Base-by-base conservation (phyloP, 2,329 filamentous ascomycete species). In the Talaromyces albobiverticillius region DNA sequence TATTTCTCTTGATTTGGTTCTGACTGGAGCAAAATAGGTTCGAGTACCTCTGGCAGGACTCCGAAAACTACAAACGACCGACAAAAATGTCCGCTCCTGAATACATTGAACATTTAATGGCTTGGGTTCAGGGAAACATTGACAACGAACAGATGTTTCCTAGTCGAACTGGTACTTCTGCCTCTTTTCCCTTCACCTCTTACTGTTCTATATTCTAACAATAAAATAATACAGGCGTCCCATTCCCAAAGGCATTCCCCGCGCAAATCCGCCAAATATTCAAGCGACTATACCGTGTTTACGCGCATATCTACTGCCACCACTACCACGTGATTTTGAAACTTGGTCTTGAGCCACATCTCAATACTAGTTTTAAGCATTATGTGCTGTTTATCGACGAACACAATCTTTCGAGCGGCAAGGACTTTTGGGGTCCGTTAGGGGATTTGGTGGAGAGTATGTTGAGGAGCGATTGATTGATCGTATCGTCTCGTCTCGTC, bases 311-410 rank as follows among this genome's bases (percentile, higher is more conserved):
- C 65, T 99, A 99, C 83, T 99, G 95, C 79, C 94, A 99, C 75
- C 94, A 99, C 78, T 99, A 99, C 76, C 92, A 92, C 32, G 92
- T 99, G 61, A 88, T 99, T 62, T 88, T 95, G 56, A 91, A 96
- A 70, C 83, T 99, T 36, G 94, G 94, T 20, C 82, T 99, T 55
- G 94, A 99, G 75, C 92, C 95, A 42, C 94, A 99, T 73, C 83
- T 99, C 61, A 99, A 99, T 76, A 99, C 94, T 13, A 95, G 90
- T 76, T 99, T 99, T 84, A 99, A 99, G 82, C 94, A 99, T 75
- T 99, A 97, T 68, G 94, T 99, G 59, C 82, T 99, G 56, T 99
- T 99, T 74, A 91, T 99, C 63, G 92, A 99, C 71, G 95, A 99
- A 80, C 94, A 97, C 75, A 86, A 84, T 62, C 76, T 99, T 62